Evolutionary conservation across 225 moss, liverwort and hornwort genomes (phyloP).

Genomic region (Neckera pumila): DNA sequence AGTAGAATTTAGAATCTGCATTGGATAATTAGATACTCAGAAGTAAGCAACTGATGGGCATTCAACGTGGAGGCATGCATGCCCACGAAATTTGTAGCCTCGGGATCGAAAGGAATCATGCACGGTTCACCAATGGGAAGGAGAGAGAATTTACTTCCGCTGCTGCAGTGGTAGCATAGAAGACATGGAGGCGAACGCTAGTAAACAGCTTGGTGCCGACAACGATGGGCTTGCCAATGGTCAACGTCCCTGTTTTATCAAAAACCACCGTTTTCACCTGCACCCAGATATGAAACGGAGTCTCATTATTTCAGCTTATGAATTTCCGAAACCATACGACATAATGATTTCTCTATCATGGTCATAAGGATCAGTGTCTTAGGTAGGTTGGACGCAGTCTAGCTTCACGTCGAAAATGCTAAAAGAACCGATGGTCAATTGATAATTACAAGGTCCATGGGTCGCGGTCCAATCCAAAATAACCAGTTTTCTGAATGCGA

Average conservation of each 20-base stretch:
- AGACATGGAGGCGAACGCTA: slow-evolving; percentile 63
- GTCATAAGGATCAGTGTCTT: not conserved
- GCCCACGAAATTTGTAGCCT: not conserved
- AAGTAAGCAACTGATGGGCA: not conserved
- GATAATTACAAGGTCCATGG: not conserved
- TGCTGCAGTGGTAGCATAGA: slow-evolving; percentile 68
- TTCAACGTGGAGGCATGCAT: not conserved
- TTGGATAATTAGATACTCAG: not conserved
- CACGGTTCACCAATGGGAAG: not conserved
- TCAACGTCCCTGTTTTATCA: slow-evolving; percentile 94
- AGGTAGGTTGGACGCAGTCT: not conserved
- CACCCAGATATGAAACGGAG: not conserved
- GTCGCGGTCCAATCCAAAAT: not conserved
- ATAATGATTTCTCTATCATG: not conserved
- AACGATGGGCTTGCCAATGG: slow-evolving; percentile 81
- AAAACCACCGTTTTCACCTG: slow-evolving; percentile 84
- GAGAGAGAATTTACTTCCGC: slow-evolving; percentile 53
- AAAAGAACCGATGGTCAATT: not conserved
- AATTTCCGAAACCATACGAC: not conserved
- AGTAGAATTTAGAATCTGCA: not conserved
- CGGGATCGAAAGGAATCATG: not conserved
- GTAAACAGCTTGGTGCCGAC: slow-evolving; percentile 88
- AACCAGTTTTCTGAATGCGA: not conserved
- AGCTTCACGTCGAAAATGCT: not conserved
- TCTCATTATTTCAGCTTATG: not conserved